These are phyloP conservation scores for Ilyonectria mors-panacis DNA, from an alignment of 2,329 filamentous ascomycete species.

Conservation along the genomic window DNA sequence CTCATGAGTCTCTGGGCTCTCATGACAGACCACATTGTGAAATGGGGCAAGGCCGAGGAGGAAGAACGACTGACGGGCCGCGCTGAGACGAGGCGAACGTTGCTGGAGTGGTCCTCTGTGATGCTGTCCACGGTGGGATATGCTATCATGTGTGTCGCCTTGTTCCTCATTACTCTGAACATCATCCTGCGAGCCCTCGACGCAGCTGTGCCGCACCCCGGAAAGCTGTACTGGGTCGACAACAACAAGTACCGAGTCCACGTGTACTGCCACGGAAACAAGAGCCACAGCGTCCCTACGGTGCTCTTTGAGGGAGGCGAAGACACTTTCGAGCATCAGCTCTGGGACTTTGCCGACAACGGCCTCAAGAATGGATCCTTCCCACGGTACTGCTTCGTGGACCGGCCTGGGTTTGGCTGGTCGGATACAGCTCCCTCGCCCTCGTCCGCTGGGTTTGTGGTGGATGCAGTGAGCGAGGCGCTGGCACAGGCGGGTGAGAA, in stretches of 20 bases:
- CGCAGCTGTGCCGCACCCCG: conserved; percentile 79
- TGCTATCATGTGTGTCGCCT: conserved; percentile 75
- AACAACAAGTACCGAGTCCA: conserved; percentile 89
- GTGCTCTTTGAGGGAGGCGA: conserved; percentile 90
- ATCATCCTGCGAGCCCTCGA: conserved; percentile 87
- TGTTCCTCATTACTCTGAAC: conserved; percentile 83
- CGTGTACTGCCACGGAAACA: conserved; percentile 84
- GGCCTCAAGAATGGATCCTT: conserved; percentile 87
- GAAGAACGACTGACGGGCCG: conserved; percentile 93
- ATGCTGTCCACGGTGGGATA: conserved; percentile 81
- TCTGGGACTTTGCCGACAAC: conserved; percentile 85
- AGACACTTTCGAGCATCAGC: conserved; percentile 80
- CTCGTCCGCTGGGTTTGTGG: conserved; percentile 92
- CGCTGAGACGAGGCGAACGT: conserved; percentile 84
- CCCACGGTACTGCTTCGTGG: conserved; percentile 92
- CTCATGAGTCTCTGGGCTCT: conserved; percentile 86
- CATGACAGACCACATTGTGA: conserved; percentile 83
- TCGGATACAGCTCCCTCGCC: conserved; percentile 94
- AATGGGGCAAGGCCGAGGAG: conserved; percentile 93
- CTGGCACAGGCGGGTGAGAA: conserved; percentile 84
- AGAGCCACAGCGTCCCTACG: conserved; percentile 75
- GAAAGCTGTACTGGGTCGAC: conserved; percentile 85
- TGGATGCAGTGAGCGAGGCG: conserved; percentile 89
- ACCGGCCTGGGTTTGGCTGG: conserved; percentile 91
- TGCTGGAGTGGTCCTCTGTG: conserved; percentile 89